Evolutionary conservation across 257 asterid species (phyloP).

Genomic region (Solanum paucissectum): DNA sequence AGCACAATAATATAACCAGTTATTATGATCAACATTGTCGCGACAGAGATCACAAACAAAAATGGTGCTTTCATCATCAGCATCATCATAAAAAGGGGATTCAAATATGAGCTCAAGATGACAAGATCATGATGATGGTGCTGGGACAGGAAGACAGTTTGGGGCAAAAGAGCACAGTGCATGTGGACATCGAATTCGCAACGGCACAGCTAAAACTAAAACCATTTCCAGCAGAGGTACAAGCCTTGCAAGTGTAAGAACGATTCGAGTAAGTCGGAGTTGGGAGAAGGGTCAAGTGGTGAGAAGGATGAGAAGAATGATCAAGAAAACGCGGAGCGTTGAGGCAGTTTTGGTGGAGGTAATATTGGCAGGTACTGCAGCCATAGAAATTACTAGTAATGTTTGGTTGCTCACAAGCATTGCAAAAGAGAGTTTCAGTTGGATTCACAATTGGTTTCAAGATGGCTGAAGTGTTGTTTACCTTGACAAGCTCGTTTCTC

Average conservation of each 20-base stretch:
- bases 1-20: constrained; percentile 2
- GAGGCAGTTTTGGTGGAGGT: constrained; percentile 37
- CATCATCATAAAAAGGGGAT: background rate
- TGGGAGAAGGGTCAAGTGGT: constrained; percentile 28
- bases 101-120: background rate
- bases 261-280: constrained; percentile 29
- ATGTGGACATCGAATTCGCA: constrained; percentile 39
- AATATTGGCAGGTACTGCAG: constrained; percentile 26
- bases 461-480: constrained; percentile 40
- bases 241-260: constrained; percentile 46
- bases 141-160: background rate
- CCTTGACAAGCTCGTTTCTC: background rate
- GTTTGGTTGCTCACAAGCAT: constrained; percentile 31
- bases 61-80: background rate
- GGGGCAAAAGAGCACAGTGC: constrained; percentile 21
- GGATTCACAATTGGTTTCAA: constrained; percentile 6
- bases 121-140: constrained; percentile 11
- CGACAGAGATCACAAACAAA: constrained; percentile 2
- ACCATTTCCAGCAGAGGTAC: constrained; percentile 29
- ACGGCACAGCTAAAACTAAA: constrained; percentile 28
- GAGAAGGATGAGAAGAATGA: constrained; percentile 39
- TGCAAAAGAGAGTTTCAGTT: constrained; percentile 23
- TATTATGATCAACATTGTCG: background rate
- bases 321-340: constrained; percentile 40
- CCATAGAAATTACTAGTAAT: constrained; percentile 7